A percentile compares a stretch with the other conserved stretches of the same genome.
Evolutionary conservation across 176 grass and related monocot genomes (phyloP).

Genomic region (Lolium multiflorum): DNA sequence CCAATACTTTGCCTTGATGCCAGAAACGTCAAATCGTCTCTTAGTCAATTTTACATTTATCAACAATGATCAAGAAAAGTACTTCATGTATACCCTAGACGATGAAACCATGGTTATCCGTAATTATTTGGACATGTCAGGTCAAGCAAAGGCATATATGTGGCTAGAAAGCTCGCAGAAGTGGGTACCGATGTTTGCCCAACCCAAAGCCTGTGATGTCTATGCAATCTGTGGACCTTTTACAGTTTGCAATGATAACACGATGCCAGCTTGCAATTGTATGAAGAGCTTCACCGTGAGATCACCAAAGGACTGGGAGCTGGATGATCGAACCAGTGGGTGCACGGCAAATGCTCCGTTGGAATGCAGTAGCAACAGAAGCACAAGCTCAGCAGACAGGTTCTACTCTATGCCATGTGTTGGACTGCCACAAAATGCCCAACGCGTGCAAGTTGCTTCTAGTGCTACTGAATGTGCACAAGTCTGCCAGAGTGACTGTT

Average conservation of each 20-base stretch:
- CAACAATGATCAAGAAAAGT: neutral
- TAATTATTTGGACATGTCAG: conserved; percentile 16
- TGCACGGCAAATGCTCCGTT: conserved; percentile 47
- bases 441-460: neutral
- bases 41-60: neutral
- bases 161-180: conserved; percentile 20
- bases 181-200: conserved; percentile 36
- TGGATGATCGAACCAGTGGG: conserved; percentile 40
- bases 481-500: conserved; percentile 51
- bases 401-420: conserved; percentile 40
- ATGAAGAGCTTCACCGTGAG: conserved; percentile 44
- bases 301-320: conserved; percentile 31
- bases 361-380: conserved; percentile 30
- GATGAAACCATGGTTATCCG: neutral
- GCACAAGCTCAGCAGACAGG: conserved; percentile 18
- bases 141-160: conserved; percentile 7
- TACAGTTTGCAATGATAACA: conserved; percentile 30
- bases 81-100: neutral
- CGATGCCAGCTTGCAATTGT: conserved; percentile 35
- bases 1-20: neutral
- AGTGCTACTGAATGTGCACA: conserved; percentile 43
- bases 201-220: conserved; percentile 44
- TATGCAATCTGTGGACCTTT: conserved; percentile 52
- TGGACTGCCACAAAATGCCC: conserved; percentile 29
- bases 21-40: neutral